These are phyloP conservation scores for Hura crepitans DNA, from an alignment of 441 rosid genomes.

Conservation along the genomic window DNA sequence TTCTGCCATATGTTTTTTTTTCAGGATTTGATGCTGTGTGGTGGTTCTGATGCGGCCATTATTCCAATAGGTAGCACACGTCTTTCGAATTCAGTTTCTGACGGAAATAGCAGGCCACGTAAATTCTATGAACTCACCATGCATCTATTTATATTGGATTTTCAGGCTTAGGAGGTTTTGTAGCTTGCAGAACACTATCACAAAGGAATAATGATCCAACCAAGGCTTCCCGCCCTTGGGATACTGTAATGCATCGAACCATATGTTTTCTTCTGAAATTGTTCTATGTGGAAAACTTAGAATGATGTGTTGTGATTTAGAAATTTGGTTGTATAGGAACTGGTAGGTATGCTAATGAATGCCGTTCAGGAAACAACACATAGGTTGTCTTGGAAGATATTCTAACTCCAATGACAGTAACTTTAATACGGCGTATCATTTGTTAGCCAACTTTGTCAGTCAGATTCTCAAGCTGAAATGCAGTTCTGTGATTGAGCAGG, in stretches of 20 bases:
- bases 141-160: neutral
- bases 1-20: neutral
- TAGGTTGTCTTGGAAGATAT: too few relatives aligned
- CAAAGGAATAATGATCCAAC: conserved; percentile 83
- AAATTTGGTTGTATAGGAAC: too few relatives aligned
- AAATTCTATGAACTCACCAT: conserved; percentile 9
- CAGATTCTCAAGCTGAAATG: neutral
- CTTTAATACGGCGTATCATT: neutral
- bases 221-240: conserved; percentile 98
- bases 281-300: too few relatives aligned
- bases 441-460: neutral
- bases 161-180: conserved; percentile 92
- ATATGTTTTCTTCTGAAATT: neutral
- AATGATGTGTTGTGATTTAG: too few relatives aligned
- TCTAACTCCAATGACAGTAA: too few relatives aligned
- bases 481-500: conserved; percentile 38
- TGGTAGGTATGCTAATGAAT: too few relatives aligned
- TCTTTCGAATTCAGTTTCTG: neutral
- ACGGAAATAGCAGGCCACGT: neutral
- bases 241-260: conserved; percentile 39
- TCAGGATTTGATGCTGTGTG: conserved; percentile 96
- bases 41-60: conserved; percentile 90
- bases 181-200: conserved; percentile 87
- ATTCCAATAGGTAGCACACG: conserved; percentile 66
- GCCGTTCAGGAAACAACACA: too few relatives aligned